A percentile compares a stretch with the other conserved stretches of the same genome.
These are phyloP conservation scores for Aspergillus taichungensis DNA, from an alignment of 495 filamentous ascomycete genomes.

Conservation along the genomic window DNA sequence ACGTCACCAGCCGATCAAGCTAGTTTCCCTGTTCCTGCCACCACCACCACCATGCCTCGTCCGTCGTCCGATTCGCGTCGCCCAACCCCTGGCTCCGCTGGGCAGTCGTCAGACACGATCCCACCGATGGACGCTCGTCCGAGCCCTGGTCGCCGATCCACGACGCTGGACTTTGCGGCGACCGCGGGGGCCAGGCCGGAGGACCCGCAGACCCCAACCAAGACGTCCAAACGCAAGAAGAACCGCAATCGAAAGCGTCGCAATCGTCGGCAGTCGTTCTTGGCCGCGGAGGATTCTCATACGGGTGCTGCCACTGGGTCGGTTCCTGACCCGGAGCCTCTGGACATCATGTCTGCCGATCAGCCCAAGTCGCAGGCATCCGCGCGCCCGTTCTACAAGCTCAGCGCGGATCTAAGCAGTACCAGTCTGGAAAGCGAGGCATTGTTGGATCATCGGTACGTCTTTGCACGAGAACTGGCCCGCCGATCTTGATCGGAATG, in stretches of 20 bases:
- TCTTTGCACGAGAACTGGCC: background rate
- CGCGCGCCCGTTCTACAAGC: conserved; percentile 49
- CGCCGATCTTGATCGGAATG: too few relatives aligned
- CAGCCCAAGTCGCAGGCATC: conserved; percentile 20
- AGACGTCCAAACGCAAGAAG: conserved; percentile 30
- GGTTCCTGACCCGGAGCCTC: conserved; percentile 14
- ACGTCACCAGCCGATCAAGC: background rate
- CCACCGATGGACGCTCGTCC: conserved; percentile 3
- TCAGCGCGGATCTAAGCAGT: conserved; percentile 55
- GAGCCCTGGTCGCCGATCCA: conserved; percentile 1
- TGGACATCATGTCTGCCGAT: conserved; percentile 21
- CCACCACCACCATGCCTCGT: conserved; percentile 7
- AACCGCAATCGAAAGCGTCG: conserved; percentile 33
- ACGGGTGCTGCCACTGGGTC: conserved; percentile 11
- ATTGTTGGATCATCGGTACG: conserved; percentile 70
- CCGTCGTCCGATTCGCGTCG: conserved; percentile 9
- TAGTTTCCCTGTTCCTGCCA: background rate
- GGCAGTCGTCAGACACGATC: conserved; percentile 1
- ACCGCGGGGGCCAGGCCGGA: too few relatives aligned
- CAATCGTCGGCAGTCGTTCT: conserved; percentile 34
- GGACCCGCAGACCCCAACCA: conserved; percentile 4
- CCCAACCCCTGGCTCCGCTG: conserved; percentile 1
- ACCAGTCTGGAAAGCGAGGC: conserved; percentile 77
- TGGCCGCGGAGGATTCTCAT: conserved; percentile 22
- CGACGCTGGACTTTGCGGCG: conserved; percentile 1